Base-by-base conservation (phyloP, 371 early-diverging fungal genomes). In the Lichtheimia ramosa region DNA sequence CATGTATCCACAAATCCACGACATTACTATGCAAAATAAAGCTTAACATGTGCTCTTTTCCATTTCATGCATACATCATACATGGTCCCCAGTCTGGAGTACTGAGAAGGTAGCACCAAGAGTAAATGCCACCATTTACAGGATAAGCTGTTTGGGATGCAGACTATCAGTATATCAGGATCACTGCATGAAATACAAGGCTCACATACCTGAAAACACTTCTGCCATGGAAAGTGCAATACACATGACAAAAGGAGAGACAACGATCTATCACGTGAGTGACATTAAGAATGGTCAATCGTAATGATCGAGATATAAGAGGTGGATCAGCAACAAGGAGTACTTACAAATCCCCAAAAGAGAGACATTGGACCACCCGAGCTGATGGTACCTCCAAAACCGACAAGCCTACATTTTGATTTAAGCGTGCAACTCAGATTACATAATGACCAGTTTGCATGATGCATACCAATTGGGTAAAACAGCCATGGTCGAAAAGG, bases 361-460 rank as follows among this genome's bases (percentile, higher is more conserved):
- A 77, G 52, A 13, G 71, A 65, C 16, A 69, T 63, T 20, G 77
- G 77, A 1, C 77, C 77, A 21, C 77, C 77, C 0, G 74, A 54
- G 13, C 27, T 61, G 0, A 77, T 34, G 49, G 70, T 58, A 10
- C 58, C 58, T 5, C 72, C 72, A 48, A 77, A 77, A 5, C 67
- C 64, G 12, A 72, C 63, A 28, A 72, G 20, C 71, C 75, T 46
- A 18, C 5, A 14, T 34, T 27, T 34, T 34, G 34, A 2, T 10
- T 34, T 34, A 10, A 34, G 34, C 2, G 8, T 34, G 7, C 34
- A 34, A 4, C 34, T 8, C 34, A 10, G 34, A 34, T 34, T 34
- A 34, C 8, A 6, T 34, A 34, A 34, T 10, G n/a, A 46, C 21
- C 46, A 16, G 7, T 46, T 43, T n/a, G 2, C 6, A 14, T n/a